Conservation (phyloP, 345 rosid species). For the Eutrema heterophyllum region DNA sequence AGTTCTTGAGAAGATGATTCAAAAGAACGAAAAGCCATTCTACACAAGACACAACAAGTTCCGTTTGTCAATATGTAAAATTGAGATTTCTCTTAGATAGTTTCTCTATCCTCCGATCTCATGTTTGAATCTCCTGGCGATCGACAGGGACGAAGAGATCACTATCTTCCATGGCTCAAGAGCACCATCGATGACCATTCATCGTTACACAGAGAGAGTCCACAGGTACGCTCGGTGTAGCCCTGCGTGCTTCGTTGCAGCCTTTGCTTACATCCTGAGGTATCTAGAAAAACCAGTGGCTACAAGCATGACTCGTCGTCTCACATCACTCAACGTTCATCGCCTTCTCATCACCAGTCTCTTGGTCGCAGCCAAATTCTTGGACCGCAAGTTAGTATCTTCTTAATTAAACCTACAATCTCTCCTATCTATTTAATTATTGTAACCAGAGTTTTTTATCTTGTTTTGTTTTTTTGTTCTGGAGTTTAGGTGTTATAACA, state of each 20-base stretch:
- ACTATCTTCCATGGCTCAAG: slow-evolving; percentile 34
- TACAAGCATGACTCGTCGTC: slow-evolving; percentile 14
- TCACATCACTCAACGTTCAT: slow-evolving; percentile 41
- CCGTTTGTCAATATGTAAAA: background rate
- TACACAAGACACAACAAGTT: slow-evolving; percentile 17
- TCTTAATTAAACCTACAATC: background rate
- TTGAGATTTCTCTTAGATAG: background rate
- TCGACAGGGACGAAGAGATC: slow-evolving; percentile 15
- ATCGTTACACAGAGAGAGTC: slow-evolving; percentile 32
- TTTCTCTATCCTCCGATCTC: background rate
- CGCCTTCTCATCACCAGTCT: slow-evolving; percentile 43
- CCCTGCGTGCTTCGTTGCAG: slow-evolving; percentile 32
- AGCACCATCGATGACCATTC: slow-evolving; percentile 21
- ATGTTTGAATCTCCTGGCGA: slow-evolving; percentile 6
- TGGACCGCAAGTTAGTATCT: slow-evolving; percentile 37
- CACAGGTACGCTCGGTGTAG: slow-evolving; percentile 31
- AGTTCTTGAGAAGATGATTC: slow-evolving; percentile 28
- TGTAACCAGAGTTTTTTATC: background rate
- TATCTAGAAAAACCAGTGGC: slow-evolving; percentile 25
- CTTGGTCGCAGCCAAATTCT: slow-evolving; percentile 38
- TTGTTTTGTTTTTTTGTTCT: background rate
- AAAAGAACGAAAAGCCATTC: slow-evolving; percentile 10
- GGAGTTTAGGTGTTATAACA: slow-evolving; percentile 31
- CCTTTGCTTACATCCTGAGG: slow-evolving; percentile 31
- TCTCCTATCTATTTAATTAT: background rate